These are phyloP conservation scores for Phycomyces nitens DNA, from an alignment of 192 early-diverging fungal genomes.

Conservation along the genomic window DNA sequence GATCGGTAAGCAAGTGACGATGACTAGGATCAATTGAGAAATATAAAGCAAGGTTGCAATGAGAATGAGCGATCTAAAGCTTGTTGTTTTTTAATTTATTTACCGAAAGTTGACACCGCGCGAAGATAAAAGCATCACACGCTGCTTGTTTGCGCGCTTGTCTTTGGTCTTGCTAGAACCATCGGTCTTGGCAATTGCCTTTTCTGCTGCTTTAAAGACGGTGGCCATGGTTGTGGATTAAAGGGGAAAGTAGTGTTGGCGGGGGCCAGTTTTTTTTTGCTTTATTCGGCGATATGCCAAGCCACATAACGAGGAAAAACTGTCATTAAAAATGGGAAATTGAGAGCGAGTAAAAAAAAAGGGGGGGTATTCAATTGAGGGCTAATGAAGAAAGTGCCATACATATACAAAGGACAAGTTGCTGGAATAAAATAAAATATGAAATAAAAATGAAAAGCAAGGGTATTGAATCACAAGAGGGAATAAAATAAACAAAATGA, in stretches of 20 bases:
- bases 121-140: constrained; percentile 84
- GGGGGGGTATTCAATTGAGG: not conserved
- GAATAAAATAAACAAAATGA: not conserved
- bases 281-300: not conserved
- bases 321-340: not conserved
- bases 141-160: constrained; percentile 78
- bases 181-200: constrained; percentile 18
- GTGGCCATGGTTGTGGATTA: constrained; percentile 32
- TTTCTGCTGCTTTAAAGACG: constrained; percentile 36
- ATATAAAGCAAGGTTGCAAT: constrained; percentile 13
- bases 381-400: not conserved
- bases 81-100: not conserved
- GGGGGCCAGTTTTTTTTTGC: not conserved
- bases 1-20: constrained; percentile 89
- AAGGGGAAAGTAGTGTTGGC: not conserved
- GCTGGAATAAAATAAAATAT: not conserved
- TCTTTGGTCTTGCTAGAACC: constrained; percentile 41
- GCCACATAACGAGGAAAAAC: not conserved
- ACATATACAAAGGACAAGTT: not conserved
- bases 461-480: not conserved
- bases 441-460: not conserved
- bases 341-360: not conserved
- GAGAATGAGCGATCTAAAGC: not conserved
- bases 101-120: constrained; percentile 85
- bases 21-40: constrained; percentile 51